These are phyloP conservation scores for Herpetomonas tarakana DNA, from an alignment of 208 protist genomes.

Conservation along the genomic window DNA sequence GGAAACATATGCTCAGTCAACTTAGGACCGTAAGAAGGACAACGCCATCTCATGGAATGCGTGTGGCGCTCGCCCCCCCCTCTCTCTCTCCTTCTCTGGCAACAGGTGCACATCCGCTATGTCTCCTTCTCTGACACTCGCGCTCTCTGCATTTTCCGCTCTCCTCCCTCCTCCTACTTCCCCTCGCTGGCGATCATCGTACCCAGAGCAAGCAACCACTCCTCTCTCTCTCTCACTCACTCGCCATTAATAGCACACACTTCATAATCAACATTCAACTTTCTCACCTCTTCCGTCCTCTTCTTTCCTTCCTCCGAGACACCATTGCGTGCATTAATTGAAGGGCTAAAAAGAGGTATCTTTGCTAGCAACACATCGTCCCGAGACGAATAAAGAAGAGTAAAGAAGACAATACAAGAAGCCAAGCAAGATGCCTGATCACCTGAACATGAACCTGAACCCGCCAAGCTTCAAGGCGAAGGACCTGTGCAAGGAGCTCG, in stretches of 20 bases:
- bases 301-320: not conserved
- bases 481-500: slow-evolving; percentile 23
- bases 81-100: no score
- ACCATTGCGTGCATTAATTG: not conserved
- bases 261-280: not conserved
- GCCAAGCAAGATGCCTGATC: slow-evolving; percentile 3
- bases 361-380: not conserved
- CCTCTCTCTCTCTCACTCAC: no score
- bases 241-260: not conserved
- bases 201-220: no score
- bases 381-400: slow-evolving; percentile 2
- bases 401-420: not conserved
- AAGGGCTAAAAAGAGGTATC: not conserved
- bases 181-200: no score
- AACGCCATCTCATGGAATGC: no score
- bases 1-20: no score
- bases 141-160: no score
- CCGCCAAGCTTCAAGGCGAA: slow-evolving; percentile 20
- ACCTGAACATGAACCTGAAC: not conserved
- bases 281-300: not conserved
- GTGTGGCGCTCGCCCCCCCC: no score
- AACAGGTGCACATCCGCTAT: no score
- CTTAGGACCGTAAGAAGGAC: no score
- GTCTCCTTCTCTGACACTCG: no score
- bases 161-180: no score